A percentile compares a stretch with the other conserved stretches of the same genome.
Evolutionary conservation across 257 asterid genomes (phyloP).

Genomic region (Fraxinus quadrangulata): DNA sequence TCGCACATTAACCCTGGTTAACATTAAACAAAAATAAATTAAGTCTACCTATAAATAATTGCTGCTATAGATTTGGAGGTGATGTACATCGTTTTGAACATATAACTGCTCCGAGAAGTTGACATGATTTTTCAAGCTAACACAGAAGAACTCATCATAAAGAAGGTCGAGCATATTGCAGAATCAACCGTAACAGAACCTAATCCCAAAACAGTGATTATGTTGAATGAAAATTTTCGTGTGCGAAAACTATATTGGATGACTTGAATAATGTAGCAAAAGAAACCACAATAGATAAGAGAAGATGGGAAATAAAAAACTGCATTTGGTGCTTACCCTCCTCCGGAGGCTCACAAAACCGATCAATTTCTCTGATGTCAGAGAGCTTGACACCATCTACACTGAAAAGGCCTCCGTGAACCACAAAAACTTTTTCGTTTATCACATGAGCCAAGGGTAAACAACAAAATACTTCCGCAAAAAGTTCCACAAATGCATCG

Average conservation of each 20-base stretch:
- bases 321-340: slow-evolving; percentile 67
- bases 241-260: not conserved
- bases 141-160: not conserved
- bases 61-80: not conserved
- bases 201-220: no score
- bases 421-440: slow-evolving; percentile 79
- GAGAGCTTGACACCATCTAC: slow-evolving; percentile 95
- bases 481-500: slow-evolving; percentile 87
- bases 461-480: slow-evolving; percentile 97
- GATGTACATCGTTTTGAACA: not conserved
- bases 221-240: no score
- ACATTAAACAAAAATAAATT: slow-evolving; percentile 29
- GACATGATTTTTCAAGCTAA: not conserved
- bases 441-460: slow-evolving; percentile 94
- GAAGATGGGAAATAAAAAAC: slow-evolving; percentile 9
- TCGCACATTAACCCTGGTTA: slow-evolving; percentile 93
- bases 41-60: not conserved
- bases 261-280: not conserved
- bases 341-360: slow-evolving; percentile 98
- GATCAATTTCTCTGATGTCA: slow-evolving; percentile 83
- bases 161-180: not conserved
- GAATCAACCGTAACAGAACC: no score
- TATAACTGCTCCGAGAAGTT: not conserved
- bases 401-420: slow-evolving; percentile 98
- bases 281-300: slow-evolving; percentile 7